Evolutionary conservation across 225 moss, liverwort and hornwort genomes (phyloP).

Genomic region (Marchantia polymorpha): DNA sequence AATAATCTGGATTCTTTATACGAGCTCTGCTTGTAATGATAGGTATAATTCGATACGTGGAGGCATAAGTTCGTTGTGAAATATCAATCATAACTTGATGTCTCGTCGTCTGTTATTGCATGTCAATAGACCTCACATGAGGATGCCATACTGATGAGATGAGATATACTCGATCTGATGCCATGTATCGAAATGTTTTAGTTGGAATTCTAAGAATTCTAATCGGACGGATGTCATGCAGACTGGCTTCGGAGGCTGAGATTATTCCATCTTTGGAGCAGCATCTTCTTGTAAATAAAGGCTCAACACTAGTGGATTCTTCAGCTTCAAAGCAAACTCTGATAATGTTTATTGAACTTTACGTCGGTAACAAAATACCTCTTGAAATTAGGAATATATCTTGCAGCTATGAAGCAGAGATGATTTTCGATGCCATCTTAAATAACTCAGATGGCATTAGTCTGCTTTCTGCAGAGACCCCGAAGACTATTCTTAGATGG

Average conservation of each 20-base stretch:
- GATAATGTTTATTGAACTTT: slow-evolving; percentile 61
- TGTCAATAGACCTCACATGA: too few relatives aligned
- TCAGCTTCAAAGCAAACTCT: slow-evolving; percentile 34
- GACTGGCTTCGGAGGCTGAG: slow-evolving; percentile 60
- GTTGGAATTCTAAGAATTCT: neutral
- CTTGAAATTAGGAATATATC: slow-evolving; percentile 26
- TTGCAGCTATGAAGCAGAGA: slow-evolving; percentile 46
- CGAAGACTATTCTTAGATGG: slow-evolving; percentile 59
- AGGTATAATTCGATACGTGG: slow-evolving; percentile 32
- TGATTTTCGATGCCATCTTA: slow-evolving; percentile 23
- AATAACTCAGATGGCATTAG: slow-evolving; percentile 35
- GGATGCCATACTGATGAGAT: too few relatives aligned
- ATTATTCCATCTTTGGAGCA: slow-evolving; percentile 69
- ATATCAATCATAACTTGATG: too few relatives aligned
- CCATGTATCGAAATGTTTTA: too few relatives aligned
- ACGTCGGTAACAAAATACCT: slow-evolving; percentile 49
- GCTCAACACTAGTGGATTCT: slow-evolving; percentile 45
- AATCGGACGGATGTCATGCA: slow-evolving; percentile 25
- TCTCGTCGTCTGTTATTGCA: too few relatives aligned
- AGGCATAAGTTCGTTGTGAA: too few relatives aligned
- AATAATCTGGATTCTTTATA: slow-evolving; percentile 59
- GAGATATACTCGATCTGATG: too few relatives aligned
- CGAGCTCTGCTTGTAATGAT: slow-evolving; percentile 55
- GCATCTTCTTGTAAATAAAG: slow-evolving; percentile 68
- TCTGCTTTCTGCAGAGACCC: slow-evolving; percentile 43